phyloP scores from a whole-genome alignment of 768 basidiomycete species.

The Agrocybe pediades region DNA sequence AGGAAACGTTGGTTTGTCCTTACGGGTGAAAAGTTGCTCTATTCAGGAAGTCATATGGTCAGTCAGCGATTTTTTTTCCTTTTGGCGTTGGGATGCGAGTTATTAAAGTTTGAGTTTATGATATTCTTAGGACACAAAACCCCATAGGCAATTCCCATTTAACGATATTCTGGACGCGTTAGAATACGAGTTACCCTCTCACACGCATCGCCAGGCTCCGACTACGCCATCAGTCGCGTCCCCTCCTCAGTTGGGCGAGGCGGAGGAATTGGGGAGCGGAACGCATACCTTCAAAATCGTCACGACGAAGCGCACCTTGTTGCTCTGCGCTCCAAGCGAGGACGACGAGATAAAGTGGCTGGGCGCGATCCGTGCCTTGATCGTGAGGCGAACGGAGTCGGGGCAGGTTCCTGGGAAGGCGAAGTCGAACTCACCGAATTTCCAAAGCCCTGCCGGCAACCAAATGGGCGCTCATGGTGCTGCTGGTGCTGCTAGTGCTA shows the following conservation, averaged over 20 bases:
- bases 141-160: constrained; percentile 85
- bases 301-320: constrained; percentile 86
- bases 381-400: constrained; percentile 66
- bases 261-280: constrained; percentile 44
- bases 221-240: constrained; percentile 32
- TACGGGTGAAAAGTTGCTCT: constrained; percentile 85
- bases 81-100: constrained; percentile 5
- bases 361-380: constrained; percentile 89
- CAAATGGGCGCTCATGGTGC: background rate
- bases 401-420: constrained; percentile 52
- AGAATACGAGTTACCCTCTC: constrained; percentile 69
- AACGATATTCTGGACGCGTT: constrained; percentile 88
- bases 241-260: constrained; percentile 35
- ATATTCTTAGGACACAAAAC: constrained; percentile 75
- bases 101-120: background rate
- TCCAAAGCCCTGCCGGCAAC: constrained; percentile 11
- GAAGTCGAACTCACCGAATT: constrained; percentile 26
- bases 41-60: constrained; percentile 96
- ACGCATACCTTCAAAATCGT: constrained; percentile 91
- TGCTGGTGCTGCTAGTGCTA: background rate
- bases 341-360: constrained; percentile 99
- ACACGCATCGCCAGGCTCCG: constrained; percentile 49
- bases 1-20: constrained; percentile 96
- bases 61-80: constrained; percentile 28
- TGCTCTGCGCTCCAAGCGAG: constrained; percentile 93